Conservation (phyloP, 2,329 filamentous ascomycete species). For the Diaporthe velutina region DNA sequence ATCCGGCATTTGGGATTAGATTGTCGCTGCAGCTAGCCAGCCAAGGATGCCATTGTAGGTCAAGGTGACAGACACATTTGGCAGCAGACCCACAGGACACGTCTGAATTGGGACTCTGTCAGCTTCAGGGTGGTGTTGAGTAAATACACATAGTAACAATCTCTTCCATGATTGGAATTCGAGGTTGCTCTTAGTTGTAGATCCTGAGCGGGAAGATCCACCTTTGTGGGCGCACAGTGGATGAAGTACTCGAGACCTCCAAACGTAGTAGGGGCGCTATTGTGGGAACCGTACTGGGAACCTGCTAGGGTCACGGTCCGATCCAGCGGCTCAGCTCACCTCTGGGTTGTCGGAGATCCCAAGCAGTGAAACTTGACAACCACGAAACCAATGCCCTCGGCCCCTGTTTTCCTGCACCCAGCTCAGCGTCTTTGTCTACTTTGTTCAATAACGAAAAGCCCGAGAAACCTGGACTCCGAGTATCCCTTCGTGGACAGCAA, state of each 20-base stretch:
- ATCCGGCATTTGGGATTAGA: background rate
- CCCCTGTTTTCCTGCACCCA: slow-evolving; percentile 12
- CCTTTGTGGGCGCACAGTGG: background rate
- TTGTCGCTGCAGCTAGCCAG: slow-evolving; percentile 2
- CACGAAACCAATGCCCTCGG: slow-evolving; percentile 26
- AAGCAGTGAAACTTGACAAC: slow-evolving; percentile 35
- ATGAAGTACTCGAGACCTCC: slow-evolving; percentile 13
- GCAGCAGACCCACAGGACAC: background rate
- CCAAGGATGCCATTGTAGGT: background rate
- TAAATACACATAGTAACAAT: background rate
- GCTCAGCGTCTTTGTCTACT: background rate
- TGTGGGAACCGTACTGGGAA: background rate
- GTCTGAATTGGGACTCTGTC: background rate
- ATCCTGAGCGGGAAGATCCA: slow-evolving; percentile 31
- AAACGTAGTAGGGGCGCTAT: background rate
- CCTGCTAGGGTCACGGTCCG: slow-evolving; percentile 5
- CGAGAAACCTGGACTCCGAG: background rate
- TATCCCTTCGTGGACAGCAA: background rate
- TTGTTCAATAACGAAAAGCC: background rate
- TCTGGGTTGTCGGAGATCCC: slow-evolving; percentile 32
- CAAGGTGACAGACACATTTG: background rate
- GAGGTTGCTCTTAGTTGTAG: background rate
- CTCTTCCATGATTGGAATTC: background rate
- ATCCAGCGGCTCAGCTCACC: slow-evolving; percentile 18
- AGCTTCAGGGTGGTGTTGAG: background rate